Percentiles rank a stretch among this genome's conserved stretches.
These are phyloP conservation scores for Ampelocalamus luodianensis DNA, from an alignment of 176 grass and related monocot species.

Conservation along the genomic window DNA sequence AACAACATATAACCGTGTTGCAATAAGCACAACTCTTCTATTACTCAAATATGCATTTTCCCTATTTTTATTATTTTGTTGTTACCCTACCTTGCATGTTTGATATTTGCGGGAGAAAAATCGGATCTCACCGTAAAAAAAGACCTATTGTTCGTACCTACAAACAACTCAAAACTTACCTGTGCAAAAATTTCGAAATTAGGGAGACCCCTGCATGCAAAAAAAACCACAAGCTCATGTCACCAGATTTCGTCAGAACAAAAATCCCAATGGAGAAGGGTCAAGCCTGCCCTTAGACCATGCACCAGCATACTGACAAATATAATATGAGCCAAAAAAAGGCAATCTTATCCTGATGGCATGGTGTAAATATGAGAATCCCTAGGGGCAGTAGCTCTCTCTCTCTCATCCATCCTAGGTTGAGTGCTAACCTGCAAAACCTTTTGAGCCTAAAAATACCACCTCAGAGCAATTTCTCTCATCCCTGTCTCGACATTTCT, in stretches of 20 bases:
- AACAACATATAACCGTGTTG: background rate
- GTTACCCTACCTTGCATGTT: background rate
- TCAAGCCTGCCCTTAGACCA: conserved; percentile 21
- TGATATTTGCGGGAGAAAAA: background rate
- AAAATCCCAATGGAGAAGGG: background rate
- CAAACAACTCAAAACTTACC: background rate
- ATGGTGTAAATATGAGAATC: background rate
- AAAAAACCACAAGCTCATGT: background rate
- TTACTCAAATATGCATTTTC: background rate
- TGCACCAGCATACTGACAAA: background rate
- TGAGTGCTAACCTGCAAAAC: conserved; percentile 34
- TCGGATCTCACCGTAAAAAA: background rate
- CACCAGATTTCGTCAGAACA: background rate
- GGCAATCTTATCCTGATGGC: conserved; percentile 37
- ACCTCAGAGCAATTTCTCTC: conserved; percentile 20
- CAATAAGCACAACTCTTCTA: background rate
- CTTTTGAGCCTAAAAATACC: conserved; percentile 25
- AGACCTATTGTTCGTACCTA: background rate
- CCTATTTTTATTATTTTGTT: background rate
- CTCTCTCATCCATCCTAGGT: conserved; percentile 19
- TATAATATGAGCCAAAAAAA: background rate
- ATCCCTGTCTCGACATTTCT: conserved; percentile 41
- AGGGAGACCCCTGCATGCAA: background rate
- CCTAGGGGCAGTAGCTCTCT: background rate
- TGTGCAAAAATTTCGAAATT: background rate